Conservation (phyloP, 495 filamentous ascomycete genomes). For the Polyplosphaeria fusca region DNA sequence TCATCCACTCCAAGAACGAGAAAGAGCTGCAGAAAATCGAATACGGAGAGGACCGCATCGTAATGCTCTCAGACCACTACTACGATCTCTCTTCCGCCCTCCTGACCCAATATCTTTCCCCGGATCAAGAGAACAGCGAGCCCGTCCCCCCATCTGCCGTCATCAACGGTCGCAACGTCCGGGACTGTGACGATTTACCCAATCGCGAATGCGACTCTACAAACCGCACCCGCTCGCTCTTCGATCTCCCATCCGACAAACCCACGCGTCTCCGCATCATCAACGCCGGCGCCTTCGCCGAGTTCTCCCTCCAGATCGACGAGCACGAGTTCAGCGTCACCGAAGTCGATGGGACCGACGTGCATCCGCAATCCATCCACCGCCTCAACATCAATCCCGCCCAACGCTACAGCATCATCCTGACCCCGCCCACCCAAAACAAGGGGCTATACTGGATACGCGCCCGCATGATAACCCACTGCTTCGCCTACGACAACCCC, state of each 20-base stretch:
- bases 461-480: slow-evolving; percentile 55
- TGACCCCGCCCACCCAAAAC: slow-evolving; percentile 30
- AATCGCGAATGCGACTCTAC: slow-evolving; percentile 43
- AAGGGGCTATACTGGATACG: slow-evolving; percentile 55
- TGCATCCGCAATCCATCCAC: slow-evolving; percentile 30
- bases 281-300: slow-evolving; percentile 35
- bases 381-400: slow-evolving; percentile 38
- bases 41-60: slow-evolving; percentile 52
- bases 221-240: slow-evolving; percentile 19
- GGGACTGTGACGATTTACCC: slow-evolving; percentile 50
- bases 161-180: slow-evolving; percentile 60
- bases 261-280: slow-evolving; percentile 39
- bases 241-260: slow-evolving; percentile 32
- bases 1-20: slow-evolving; percentile 51
- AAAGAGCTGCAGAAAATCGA: slow-evolving; percentile 41
- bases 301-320: slow-evolving; percentile 33
- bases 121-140: slow-evolving; percentile 48
- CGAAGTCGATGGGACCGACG: slow-evolving; percentile 32
- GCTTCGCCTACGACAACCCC: slow-evolving; percentile 48
- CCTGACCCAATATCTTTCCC: slow-evolving; percentile 49
- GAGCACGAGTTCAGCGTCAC: slow-evolving; percentile 31
- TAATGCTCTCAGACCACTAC: slow-evolving; percentile 59
- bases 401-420: slow-evolving; percentile 41
- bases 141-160: slow-evolving; percentile 38
- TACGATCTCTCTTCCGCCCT: slow-evolving; percentile 52